A percentile compares a stretch with the other conserved stretches of the same genome.
Conservation (phyloP, 345 rosid genomes). For the Populus simonii region DNA sequence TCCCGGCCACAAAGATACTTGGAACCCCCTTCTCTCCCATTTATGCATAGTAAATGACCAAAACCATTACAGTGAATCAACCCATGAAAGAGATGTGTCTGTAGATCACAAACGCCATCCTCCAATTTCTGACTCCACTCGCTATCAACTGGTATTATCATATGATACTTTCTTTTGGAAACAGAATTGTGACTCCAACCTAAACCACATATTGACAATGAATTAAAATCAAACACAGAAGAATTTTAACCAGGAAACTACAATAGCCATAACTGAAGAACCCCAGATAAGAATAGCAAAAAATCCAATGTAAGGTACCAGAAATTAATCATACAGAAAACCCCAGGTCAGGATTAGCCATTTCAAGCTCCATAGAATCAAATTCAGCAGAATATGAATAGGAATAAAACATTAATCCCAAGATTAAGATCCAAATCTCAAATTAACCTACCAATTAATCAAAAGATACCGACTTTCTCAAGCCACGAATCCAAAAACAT, state of each 20-base stretch:
- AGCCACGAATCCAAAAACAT: too few relatives aligned
- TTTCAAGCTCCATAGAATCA: too few relatives aligned
- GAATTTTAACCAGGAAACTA: too few relatives aligned
- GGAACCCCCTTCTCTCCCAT: conserved; percentile 81
- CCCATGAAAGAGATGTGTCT: conserved; percentile 78
- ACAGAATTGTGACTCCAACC: conserved; percentile 83
- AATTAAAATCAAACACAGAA: not conserved
- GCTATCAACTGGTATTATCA: conserved; percentile 57
- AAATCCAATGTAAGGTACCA: not conserved
- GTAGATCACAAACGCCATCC: conserved; percentile 44
- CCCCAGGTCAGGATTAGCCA: not conserved
- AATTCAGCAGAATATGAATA: too few relatives aligned
- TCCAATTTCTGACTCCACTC: conserved; percentile 65
- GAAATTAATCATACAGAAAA: not conserved
- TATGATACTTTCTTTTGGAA: conserved; percentile 64
- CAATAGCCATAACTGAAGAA: too few relatives aligned
- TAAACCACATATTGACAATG: conserved; percentile 10
- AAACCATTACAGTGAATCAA: conserved; percentile 77
- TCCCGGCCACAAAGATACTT: conserved; percentile 66
- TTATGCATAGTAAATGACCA: conserved; percentile 78
- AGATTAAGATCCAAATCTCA: too few relatives aligned
- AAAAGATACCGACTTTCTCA: too few relatives aligned
- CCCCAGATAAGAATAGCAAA: not conserved
- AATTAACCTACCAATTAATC: too few relatives aligned
- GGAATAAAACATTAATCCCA: too few relatives aligned